These are phyloP conservation scores for Mangifera indica DNA, from an alignment of 345 rosid species.

Conservation along the genomic window DNA sequence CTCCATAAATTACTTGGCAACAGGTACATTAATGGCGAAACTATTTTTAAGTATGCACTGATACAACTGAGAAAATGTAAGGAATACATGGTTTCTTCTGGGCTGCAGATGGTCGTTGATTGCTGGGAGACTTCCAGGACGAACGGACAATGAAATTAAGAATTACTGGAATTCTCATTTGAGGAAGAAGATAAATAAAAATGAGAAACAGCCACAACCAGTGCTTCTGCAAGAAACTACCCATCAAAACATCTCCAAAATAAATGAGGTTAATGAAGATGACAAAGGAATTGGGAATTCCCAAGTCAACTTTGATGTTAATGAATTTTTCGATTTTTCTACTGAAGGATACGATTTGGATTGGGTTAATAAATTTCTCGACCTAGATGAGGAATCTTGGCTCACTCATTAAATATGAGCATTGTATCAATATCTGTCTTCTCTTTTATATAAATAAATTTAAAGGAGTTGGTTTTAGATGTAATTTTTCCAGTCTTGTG, in stretches of 20 bases:
- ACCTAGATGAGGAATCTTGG: conserved; percentile 33
- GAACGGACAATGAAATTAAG: conserved; percentile 71
- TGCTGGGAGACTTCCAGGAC: conserved; percentile 70
- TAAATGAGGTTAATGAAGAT: not conserved
- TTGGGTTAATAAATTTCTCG: conserved; percentile 45
- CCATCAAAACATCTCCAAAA: not conserved
- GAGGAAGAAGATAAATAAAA: conserved; percentile 46
- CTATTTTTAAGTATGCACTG: too few relatives aligned
- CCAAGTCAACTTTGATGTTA: conserved; percentile 26
- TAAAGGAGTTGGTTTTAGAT: not conserved
- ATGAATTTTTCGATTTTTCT: conserved; percentile 44
- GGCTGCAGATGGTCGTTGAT: conserved; percentile 56
- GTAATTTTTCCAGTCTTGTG: too few relatives aligned
- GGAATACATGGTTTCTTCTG: not conserved
- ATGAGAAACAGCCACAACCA: conserved; percentile 24
- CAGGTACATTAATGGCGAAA: conserved; percentile 28
- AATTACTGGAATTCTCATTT: conserved; percentile 74
- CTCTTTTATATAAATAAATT: not conserved
- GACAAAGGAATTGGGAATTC: not conserved
- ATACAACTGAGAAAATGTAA: too few relatives aligned
- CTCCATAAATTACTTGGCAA: conserved; percentile 61
- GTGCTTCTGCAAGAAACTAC: not conserved
- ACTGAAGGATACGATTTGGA: conserved; percentile 37
- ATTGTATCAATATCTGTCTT: not conserved
- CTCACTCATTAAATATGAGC: conserved; percentile 22